Evolutionary conservation across 129 eudicot genomes (phyloP).

Genomic region (Smallanthus sonchifolius): DNA sequence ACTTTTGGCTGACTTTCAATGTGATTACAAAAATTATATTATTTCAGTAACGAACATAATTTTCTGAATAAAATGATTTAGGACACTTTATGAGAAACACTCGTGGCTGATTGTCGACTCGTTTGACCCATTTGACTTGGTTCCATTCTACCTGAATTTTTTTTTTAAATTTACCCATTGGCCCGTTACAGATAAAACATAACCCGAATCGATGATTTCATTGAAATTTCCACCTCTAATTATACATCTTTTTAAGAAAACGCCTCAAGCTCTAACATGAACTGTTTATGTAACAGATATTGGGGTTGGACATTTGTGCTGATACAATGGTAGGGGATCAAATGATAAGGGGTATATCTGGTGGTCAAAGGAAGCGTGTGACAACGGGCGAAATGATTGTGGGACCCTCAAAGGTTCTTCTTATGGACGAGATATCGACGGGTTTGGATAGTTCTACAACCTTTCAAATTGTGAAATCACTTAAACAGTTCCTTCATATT

Average conservation of each 20-base stretch:
- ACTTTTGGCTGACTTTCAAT: background rate
- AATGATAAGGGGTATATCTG: slow-evolving; percentile 69
- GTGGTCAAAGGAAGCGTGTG: slow-evolving; percentile 67
- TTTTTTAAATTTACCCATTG: background rate
- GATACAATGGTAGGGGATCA: slow-evolving; percentile 76
- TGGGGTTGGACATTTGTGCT: slow-evolving; percentile 68
- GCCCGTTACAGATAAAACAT: background rate
- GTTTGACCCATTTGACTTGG: background rate
- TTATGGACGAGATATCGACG: slow-evolving; percentile 74
- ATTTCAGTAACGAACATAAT: too few relatives aligned
- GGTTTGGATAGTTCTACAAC: slow-evolving; percentile 76
- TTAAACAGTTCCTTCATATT: slow-evolving; percentile 58
- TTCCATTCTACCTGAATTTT: background rate
- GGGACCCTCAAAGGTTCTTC: slow-evolving; percentile 60
- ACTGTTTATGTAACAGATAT: slow-evolving; percentile 31
- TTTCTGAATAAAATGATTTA: too few relatives aligned
- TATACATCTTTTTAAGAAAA: background rate
- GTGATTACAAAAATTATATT: too few relatives aligned
- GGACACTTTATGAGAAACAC: too few relatives aligned
- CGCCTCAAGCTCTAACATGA: background rate
- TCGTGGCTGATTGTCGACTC: too few relatives aligned
- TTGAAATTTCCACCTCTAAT: background rate
- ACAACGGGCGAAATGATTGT: slow-evolving; percentile 73
- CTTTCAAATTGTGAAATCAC: slow-evolving; percentile 54
- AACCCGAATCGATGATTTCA: background rate